Evolutionary conservation across 208 protist species (phyloP), one percentile per base, ranked within the genome.

Genomic region (Angomonas desouzai): DNA sequence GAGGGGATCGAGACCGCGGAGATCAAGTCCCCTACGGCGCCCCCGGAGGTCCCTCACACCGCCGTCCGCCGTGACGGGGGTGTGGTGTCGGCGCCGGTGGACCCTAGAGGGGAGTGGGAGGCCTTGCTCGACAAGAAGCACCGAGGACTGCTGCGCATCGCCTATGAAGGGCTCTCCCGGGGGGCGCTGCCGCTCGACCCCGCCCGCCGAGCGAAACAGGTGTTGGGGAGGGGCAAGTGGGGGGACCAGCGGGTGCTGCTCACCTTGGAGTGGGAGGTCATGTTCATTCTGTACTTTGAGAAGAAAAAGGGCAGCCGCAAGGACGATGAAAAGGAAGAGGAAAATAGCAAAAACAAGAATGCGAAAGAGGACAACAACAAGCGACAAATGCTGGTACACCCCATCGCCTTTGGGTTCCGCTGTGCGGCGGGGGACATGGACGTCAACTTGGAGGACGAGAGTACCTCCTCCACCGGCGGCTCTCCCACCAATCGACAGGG

Each of bases 231-330:
- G 25, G 88, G 88, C 28, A 83, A 82, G 56, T 92, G 83, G 78
- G 73, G 75, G 1, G 27, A 58, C 20, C 84, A 90, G 72, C 76
- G 70, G 59, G 80, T 94, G 20, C 70, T 74, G n/a, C 68, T 94
- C 20, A 79, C 80, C 28, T 62, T 94, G 18, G 84, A 94, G 75
- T 94, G 88, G 77, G 75, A 86, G 66, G 77, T 88, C 32, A 76
- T 92, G 61, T 71, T 92, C 58, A 79, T 94, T 48, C 55, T 94
- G 28, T 85, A 80, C 64, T 91, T 92, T 59, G 81, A 89, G 58
- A 79, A 77, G 71, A 79, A 61, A 48, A 61, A 61, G 22, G 28
- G 23, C 3, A 30, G 28, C 1, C 28, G 29, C 18, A 28, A 20
- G 13, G 53, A 33, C 29, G 53, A 33, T 28, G 53, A 33, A 28